Base-by-base conservation (phyloP, 305 asterid genomes). In the Fraxinus platypoda region DNA sequence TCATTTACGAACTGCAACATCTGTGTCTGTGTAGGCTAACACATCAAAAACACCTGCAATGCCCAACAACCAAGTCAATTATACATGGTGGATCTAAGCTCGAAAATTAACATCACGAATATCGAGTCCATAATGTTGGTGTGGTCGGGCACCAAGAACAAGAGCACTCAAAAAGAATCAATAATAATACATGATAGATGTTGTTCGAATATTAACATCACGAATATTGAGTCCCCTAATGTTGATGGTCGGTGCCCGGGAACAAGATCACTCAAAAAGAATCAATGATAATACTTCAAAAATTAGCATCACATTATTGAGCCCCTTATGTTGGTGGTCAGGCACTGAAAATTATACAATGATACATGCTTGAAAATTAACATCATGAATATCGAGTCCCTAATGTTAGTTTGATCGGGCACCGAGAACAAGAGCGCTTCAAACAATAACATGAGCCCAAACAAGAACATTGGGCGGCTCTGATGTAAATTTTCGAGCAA, bases 1-100 rank as follows among this genome's bases (percentile, higher is more conserved):
- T n/a, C n/a, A n/a, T n/a, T n/a, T n/a, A n/a, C n/a, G 98, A 64
- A 90, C 94, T 3, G 90, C 84, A 74, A 93, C 94, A 85, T 95
- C 98, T 17, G 78, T 91, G 81, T 95, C 97, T 0, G 97, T 93
- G 87, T 95, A 95, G 3, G 97, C 98, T 77, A 95, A 88, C 54
- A 95, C 97, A 83, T 95, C 98, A 76, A 95, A 95, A 26, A 93
- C 86, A 84, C 97, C 98, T 95, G 82, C 33, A 86, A 64, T 15
- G 38, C 21, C 37, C 75, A 71, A 59, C 31, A 21, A 59, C 28
- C 71, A 19, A 59, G 25, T 59, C 28, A 59, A 0, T 9, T 26
- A 17, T 15, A 49, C 21, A 49, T 49, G 21, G 21, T 49, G 59
- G 59, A 15, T 43, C 52, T 11, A 38, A 43, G 52, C 52, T 43